Evolutionary conservation across 23 red algal species (phyloP).

Genomic region (Agarophyton chilense): DNA sequence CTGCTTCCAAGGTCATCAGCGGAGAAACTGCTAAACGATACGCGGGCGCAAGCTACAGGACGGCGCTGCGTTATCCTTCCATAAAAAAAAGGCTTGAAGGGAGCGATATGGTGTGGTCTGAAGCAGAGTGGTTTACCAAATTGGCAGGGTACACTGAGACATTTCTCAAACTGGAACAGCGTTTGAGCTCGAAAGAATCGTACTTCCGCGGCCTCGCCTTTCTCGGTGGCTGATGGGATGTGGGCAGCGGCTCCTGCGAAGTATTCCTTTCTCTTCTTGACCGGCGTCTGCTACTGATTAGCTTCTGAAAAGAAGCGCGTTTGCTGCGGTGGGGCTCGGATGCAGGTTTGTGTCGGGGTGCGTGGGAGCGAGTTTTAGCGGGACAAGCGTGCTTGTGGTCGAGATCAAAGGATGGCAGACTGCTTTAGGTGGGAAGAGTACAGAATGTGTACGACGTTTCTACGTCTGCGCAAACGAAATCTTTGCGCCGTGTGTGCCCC

Average conservation of each 20-base stretch:
- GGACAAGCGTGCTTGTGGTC: background rate
- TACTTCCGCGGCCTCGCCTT: background rate
- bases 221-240: background rate
- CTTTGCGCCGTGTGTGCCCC: no score
- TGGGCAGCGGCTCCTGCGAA: background rate
- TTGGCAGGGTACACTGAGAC: background rate
- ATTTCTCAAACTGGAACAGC: background rate
- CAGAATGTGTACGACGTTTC: slow-evolving; percentile 8
- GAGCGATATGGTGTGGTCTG: background rate
- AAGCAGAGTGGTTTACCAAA: background rate
- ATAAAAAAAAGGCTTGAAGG: background rate
- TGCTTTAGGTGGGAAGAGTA: background rate
- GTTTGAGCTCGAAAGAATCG: slow-evolving; percentile 3
- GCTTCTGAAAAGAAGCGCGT: slow-evolving; percentile 10
- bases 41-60: background rate
- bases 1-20: background rate
- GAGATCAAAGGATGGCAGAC: slow-evolving; percentile 7
- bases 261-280: background rate
- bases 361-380: background rate
- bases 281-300: background rate
- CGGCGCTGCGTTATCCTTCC: background rate
- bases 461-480: no score
- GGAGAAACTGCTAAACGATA: background rate
- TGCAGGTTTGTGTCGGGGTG: background rate
- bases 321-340: background rate